Evolutionary conservation across 2,329 filamentous ascomycete genomes (phyloP).

Genomic region (Blastomyces percursus): DNA sequence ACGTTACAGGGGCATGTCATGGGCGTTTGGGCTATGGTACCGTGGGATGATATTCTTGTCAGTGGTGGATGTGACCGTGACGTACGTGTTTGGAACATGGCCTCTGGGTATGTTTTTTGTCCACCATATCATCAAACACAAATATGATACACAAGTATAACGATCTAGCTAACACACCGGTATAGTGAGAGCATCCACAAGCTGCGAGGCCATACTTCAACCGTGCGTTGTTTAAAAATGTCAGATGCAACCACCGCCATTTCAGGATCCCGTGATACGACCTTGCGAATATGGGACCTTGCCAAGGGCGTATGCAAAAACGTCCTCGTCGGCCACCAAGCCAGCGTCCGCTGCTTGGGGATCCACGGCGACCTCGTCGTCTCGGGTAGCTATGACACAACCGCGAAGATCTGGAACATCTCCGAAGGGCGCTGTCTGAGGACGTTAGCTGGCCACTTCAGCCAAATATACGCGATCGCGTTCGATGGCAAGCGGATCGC

Average conservation of each 20-base stretch:
- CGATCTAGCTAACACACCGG: not conserved
- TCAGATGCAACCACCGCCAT: constrained; percentile 88
- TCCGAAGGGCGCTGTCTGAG: constrained; percentile 86
- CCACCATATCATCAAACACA: constrained; percentile 7
- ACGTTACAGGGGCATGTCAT: constrained; percentile 93
- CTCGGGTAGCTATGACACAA: constrained; percentile 97
- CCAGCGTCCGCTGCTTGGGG: constrained; percentile 92
- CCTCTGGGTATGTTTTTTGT: constrained; percentile 57
- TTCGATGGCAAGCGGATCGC: constrained; percentile 91
- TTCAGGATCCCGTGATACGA: constrained; percentile 90
- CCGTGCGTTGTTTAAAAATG: constrained; percentile 96
- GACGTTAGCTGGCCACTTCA: constrained; percentile 88
- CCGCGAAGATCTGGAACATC: constrained; percentile 94
- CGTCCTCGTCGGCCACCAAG: constrained; percentile 96
- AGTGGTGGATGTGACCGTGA: constrained; percentile 95
- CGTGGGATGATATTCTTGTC: constrained; percentile 89
- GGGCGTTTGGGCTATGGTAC: constrained; percentile 99
- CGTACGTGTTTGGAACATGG: constrained; percentile 93
- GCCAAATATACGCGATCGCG: constrained; percentile 96
- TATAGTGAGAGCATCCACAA: constrained; percentile 63
- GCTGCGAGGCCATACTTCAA: constrained; percentile 88
- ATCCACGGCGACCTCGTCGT: constrained; percentile 95
- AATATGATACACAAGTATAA: not conserved
- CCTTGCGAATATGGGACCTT: constrained; percentile 92
- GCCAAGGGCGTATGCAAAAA: constrained; percentile 85